Base-by-base conservation (phyloP, 2,329 filamentous ascomycete genomes). In the Xylariomycetidae sp. region DNA sequence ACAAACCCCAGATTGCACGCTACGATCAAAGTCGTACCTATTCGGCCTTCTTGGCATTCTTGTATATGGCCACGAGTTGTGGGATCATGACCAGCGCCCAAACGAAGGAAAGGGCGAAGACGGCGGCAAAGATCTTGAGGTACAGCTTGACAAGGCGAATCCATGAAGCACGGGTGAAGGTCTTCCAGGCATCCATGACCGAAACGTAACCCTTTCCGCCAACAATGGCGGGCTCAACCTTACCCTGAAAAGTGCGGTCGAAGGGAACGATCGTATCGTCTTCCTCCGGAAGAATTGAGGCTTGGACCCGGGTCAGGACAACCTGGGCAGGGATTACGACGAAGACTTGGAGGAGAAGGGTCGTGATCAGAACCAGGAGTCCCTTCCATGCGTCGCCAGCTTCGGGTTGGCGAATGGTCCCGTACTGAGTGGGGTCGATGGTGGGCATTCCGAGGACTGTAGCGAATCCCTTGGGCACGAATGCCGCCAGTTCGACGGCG, bases 211-310 rank as follows among this genome's bases (percentile, higher is more conserved):
- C 84, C 43, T 70, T 74, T 34, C 83, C 85, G 38, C 77, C 80
- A n/a, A 87, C 67, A 31, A 87, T 71, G 39, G 76, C 74, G n/a
- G 85, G 79, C 44, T 82, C 76, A 18, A 90, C 76, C 54, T 79
- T 82, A 48, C 85, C 85, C 43, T 74, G 76, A 52, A 93, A 93
- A 19, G 81, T 82, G 44, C 88, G 84, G 67, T 96, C 90, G 51
- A 96, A 95, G 19, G 86, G 82, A 22, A 96, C 80, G 44, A 95
- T 84, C 17, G 85, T 79, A 62, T 93, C 82, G 46, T 88, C 74
- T 13, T 85, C 79, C 38, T 86, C 81, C 1, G 87, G 76, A 3
- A 96, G 76, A 48, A 95, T 78, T 30, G 85, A 90, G 6, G 89
- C 88, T 57, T 94, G 87, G 22, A 95, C 79, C 42, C 90, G 86